phyloP scores from a whole-genome alignment of 805 yeast genomes.

The Candida arabinofermentans region DNA sequence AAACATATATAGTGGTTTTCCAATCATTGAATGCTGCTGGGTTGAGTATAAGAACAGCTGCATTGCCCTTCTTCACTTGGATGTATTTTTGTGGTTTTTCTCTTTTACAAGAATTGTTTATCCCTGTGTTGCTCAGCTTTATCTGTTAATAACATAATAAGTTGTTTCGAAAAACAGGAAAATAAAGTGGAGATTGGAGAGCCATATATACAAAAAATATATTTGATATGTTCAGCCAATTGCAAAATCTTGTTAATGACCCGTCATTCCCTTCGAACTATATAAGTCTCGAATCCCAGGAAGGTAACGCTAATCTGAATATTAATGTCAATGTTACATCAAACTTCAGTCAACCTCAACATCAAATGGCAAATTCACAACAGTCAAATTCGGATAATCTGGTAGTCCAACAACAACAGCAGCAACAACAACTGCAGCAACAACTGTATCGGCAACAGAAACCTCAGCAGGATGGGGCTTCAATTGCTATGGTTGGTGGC shows the following conservation, averaged over 20 bases:
- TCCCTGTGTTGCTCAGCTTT: no score
- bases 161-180: no score
- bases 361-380: no score
- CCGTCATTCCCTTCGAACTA: not conserved
- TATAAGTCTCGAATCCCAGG: conserved; percentile 1
- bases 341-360: not conserved
- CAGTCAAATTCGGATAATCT: not conserved
- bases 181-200: no score
- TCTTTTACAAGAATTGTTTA: no score
- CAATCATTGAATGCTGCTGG: no score
- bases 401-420: not conserved
- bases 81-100: no score
- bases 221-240: conserved; percentile 2
- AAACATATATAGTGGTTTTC: no score
- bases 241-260: conserved; percentile 1
- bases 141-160: no score
- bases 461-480: not conserved
- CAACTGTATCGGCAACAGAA: not conserved
- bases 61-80: no score
- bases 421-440: not conserved
- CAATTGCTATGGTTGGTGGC: not conserved
- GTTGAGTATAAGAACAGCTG: no score
- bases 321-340: conserved; percentile 1
- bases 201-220: no score
- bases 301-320: not conserved